Percentiles rank a stretch among this genome's conserved stretches.
Evolutionary conservation across 768 basidiomycete genomes (phyloP).

Genomic region (Leccinum disarticulatum): DNA sequence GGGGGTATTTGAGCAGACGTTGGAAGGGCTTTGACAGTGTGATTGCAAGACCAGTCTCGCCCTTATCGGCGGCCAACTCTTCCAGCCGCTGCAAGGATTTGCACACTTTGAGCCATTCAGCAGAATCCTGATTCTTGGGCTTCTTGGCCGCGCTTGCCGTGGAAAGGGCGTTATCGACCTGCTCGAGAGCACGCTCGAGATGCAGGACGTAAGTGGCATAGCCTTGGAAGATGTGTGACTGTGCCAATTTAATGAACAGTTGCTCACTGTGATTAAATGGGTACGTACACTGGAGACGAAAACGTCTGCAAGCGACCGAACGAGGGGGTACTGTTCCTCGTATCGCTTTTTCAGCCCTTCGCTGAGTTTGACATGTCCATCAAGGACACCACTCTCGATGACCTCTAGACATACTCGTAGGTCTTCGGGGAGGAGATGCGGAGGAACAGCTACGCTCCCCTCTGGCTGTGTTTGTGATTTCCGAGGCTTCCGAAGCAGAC

Average conservation of each 20-base stretch:
- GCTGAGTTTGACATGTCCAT: slow-evolving; percentile 84
- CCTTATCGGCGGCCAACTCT: slow-evolving; percentile 75
- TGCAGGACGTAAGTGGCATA: slow-evolving; percentile 96
- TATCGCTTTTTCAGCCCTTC: slow-evolving; percentile 87
- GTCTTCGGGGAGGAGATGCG: slow-evolving; percentile 85
- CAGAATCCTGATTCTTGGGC: slow-evolving; percentile 78
- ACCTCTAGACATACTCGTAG: slow-evolving; percentile 83
- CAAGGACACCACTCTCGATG: slow-evolving; percentile 80
- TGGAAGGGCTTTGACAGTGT: slow-evolving; percentile 97
- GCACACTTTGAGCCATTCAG: slow-evolving; percentile 77
- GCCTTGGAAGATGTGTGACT: slow-evolving; percentile 93
- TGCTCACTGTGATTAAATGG: slow-evolving; percentile 11
- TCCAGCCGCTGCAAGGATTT: slow-evolving; percentile 76
- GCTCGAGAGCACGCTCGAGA: slow-evolving; percentile 84
- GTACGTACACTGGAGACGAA: slow-evolving; percentile 85
- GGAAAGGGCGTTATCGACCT: slow-evolving; percentile 78
- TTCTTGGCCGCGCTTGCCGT: slow-evolving; percentile 63
- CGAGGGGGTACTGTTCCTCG: slow-evolving; percentile 93
- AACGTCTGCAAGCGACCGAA: slow-evolving; percentile 91
- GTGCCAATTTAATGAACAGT: slow-evolving; percentile 20
- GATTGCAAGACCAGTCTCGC: slow-evolving; percentile 93
- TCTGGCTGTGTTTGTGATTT: slow-evolving; percentile 59
- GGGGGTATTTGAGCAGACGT: slow-evolving; percentile 92
- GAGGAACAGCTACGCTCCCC: slow-evolving; percentile 54
- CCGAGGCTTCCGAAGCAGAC: slow-evolving; percentile 67